Base-by-base conservation (phyloP, 2,329 filamentous ascomycete genomes). In the Cladosporium phlei region DNA sequence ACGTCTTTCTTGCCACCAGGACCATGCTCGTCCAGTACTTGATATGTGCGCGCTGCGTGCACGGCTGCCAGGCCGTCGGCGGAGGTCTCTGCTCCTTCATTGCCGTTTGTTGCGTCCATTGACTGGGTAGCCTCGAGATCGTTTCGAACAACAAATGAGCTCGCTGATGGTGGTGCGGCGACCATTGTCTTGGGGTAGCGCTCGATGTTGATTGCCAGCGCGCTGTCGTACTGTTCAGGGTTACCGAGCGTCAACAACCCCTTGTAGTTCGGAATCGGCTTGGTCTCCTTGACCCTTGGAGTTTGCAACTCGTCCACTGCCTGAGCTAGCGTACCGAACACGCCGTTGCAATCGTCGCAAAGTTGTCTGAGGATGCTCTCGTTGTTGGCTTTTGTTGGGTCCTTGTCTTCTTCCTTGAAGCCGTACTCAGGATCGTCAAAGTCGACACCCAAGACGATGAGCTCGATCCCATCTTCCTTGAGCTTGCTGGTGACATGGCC, bases 351-450 rank as follows among this genome's bases (percentile, higher is more conserved):
- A 37, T 78, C 74, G 7, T 86, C 78, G 3, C 79, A 77, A 6
- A 97, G 72, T 2, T 69, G 63, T 51, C 73, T 79, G 14, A 97
- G 70, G 0, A 82, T 69, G 1, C 65, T 63, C 63, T 98, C 93
- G 57, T 95, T 96, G 37, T 76, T 68, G n/a, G 68, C 70, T 75
- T 97, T 97, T 42, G 66, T 63, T 0, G 64, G 55, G 14, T 83
- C 70, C 63, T 98, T 98, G 54, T 86, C 79, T 64, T 96, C 89
- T 68, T 97, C 91, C 65, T 95, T 95, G 62, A 88, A 86, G 32
- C 90, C 90, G 61, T 85, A 95, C 2, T 95, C 89, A 1, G 80
- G 64, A 63, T 96, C 89, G 62, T 98, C 89, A 66, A 98, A 97
- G 64, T 98, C 93, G 14, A 95, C 80, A 11, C 93, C 93, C 45